These are phyloP conservation scores for Salvia splendens DNA, from an alignment of 257 asterid genomes.

Conservation along the genomic window DNA sequence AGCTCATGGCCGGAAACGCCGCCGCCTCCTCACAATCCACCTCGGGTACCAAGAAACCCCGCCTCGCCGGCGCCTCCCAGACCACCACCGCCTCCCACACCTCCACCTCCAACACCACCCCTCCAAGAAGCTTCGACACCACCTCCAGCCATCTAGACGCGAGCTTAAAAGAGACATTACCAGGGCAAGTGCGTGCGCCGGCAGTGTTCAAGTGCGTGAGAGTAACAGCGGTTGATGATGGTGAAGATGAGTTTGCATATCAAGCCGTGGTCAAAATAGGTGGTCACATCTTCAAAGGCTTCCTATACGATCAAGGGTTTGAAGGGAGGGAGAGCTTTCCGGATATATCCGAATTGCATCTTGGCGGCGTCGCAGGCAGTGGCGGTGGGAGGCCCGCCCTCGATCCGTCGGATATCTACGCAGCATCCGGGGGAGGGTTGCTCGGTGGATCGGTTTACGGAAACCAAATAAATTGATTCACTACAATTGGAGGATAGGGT, in stretches of 20 bases:
- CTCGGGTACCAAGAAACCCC: slow-evolving; percentile 62
- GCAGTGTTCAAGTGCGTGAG: slow-evolving; percentile 75
- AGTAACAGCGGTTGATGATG: slow-evolving; percentile 69
- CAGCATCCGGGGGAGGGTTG: slow-evolving; percentile 46
- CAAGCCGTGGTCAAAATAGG: slow-evolving; percentile 75
- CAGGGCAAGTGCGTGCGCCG: slow-evolving; percentile 73
- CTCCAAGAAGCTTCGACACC: slow-evolving; percentile 72
- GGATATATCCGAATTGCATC: slow-evolving; percentile 60
- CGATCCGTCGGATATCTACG: slow-evolving; percentile 47
- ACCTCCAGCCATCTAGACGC: slow-evolving; percentile 66
- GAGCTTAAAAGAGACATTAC: slow-evolving; percentile 57
- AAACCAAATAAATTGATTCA: slow-evolving; percentile 46
- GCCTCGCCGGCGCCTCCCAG: slow-evolving; percentile 59
- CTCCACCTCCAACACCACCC: slow-evolving; percentile 70
- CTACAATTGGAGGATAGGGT: neutral
- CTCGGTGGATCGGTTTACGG: slow-evolving; percentile 59
- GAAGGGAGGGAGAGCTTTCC: slow-evolving; percentile 55
- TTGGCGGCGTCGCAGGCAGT: slow-evolving; percentile 43
- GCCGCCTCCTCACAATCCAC: slow-evolving; percentile 61
- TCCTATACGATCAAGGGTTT: slow-evolving; percentile 68
- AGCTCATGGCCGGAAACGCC: slow-evolving; percentile 34
- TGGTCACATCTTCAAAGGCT: slow-evolving; percentile 81
- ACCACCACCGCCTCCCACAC: slow-evolving; percentile 70
- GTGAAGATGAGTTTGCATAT: slow-evolving; percentile 75
- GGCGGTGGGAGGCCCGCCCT: slow-evolving; percentile 24